Evolutionary conservation across 2,329 filamentous ascomycete species (phyloP).

Genomic region (Fusarium brachygibbosum): DNA sequence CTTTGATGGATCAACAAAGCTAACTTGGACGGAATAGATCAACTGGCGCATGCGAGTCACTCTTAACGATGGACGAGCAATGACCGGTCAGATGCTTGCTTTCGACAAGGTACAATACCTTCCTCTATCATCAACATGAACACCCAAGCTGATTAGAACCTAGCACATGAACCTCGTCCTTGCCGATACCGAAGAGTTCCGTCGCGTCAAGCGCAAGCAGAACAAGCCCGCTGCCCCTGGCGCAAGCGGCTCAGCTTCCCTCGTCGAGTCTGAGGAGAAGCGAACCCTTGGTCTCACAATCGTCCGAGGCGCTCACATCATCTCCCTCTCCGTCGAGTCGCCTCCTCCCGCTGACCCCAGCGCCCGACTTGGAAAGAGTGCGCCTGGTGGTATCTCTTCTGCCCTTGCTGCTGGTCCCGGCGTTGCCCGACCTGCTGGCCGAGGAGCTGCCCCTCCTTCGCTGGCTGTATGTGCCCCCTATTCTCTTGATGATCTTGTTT

Average conservation of each 20-base stretch:
- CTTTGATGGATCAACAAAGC: constrained; percentile 6
- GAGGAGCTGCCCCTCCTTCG: constrained; percentile 80
- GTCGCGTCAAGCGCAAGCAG: constrained; percentile 87
- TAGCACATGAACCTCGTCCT: constrained; percentile 99
- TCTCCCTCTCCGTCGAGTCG: constrained; percentile 94
- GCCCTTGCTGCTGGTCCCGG: constrained; percentile 86
- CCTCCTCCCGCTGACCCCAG: constrained; percentile 95
- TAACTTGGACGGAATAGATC: constrained; percentile 71
- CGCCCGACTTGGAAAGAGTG: constrained; percentile 84
- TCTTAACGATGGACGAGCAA: constrained; percentile 92
- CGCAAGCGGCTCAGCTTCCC: constrained; percentile 70
- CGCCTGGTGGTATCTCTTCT: constrained; percentile 75
- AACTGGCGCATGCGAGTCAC: constrained; percentile 99
- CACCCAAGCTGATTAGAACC: constrained; percentile 23
- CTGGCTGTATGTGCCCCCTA: constrained; percentile 72
- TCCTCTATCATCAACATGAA: background rate
- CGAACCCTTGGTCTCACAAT: constrained; percentile 96
- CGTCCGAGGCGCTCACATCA: constrained; percentile 92
- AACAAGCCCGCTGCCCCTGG: constrained; percentile 77
- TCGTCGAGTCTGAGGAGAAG: constrained; percentile 94
- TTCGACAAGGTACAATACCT: constrained; percentile 85
- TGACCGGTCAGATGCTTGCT: constrained; percentile 97
- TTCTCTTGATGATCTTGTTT: background rate
- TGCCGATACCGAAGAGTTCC: constrained; percentile 98
- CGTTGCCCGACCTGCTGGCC: constrained; percentile 89